Percentiles rank a stretch among this genome's conserved stretches.
These are phyloP conservation scores for Globisporangium viniferum DNA, from an alignment of 352 stramenopile genomes.

Conservation along the genomic window DNA sequence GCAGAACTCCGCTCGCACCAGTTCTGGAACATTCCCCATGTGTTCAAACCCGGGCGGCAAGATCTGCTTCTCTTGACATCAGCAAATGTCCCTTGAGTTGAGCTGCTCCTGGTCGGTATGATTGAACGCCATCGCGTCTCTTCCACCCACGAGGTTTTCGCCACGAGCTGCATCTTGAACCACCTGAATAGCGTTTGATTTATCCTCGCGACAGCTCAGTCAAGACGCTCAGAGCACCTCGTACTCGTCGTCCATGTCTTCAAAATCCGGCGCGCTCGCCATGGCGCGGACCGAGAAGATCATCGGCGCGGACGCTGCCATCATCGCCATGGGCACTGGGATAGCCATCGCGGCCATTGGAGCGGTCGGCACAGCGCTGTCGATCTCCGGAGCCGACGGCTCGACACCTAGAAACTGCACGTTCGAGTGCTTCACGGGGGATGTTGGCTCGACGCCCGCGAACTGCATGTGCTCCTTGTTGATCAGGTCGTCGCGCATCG, in stretches of 20 bases:
- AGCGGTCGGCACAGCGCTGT: constrained; percentile 8
- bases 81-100: neutral
- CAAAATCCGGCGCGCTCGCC: constrained; percentile 18
- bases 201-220: neutral
- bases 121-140: neutral
- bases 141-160: neutral
- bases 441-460: constrained; percentile 20
- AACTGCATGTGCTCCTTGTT: constrained; percentile 48
- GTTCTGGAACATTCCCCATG: constrained; percentile 1
- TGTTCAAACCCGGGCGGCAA: neutral
- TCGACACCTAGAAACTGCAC: constrained; percentile 17
- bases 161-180: neutral
- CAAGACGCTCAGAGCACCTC: neutral
- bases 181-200: neutral
- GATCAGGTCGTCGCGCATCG: constrained; percentile 37
- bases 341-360: constrained; percentile 19
- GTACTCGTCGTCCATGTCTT: constrained; percentile 20
- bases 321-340: constrained; percentile 5
- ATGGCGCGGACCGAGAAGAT: constrained; percentile 16
- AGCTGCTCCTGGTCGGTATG: neutral
- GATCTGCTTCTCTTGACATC: neutral
- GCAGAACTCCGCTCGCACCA: neutral
- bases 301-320: constrained; percentile 14
- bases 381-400: constrained; percentile 21
- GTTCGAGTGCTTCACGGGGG: constrained; percentile 14